Evolutionary conservation across 371 early-diverging fungal species (phyloP), one percentile per base, ranked within the genome.

Genomic region (Saksenaea oblongispora): DNA sequence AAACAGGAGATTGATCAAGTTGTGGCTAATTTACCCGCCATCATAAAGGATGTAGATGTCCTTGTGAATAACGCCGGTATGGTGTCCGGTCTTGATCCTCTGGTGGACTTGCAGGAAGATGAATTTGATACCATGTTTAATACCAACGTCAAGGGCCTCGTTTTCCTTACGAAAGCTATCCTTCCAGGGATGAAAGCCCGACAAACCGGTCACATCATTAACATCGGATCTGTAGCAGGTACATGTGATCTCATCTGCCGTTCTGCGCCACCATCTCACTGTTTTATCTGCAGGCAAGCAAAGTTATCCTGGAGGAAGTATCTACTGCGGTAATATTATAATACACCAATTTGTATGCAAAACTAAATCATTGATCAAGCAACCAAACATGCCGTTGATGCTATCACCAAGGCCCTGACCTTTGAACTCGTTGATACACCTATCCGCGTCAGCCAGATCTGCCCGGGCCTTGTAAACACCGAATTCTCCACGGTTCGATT

Each of bases 401-500:
- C 96, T 5, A 87, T 97, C 57, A 83, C 88, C 11, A 85, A 85
- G 35, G 76, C 96, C 0, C 72, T 98, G 67, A 73, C 93, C 8
- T 80, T 86, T 57, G 98, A 98, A 72, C 86, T 95, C 7, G 83
- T 93, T 9, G 76, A 82, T 39, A 89, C 93, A 0, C 89, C 90
- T 11, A 87, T 98, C 44, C 80, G 88, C 7, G 90, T 94, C 36
- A 87, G 87, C 22, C 84, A 84, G 62, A 89, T 93, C 28, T 82
- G 82, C 31, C 92, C 93, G 42, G 93, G 93, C 61, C 71, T 92
- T 77, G 95, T 94, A 1, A 90, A 97, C 74, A 97, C 96, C 4
- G 96, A 97, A 71, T 97, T 96, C 83, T 93, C 93, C 3, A 79
- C 90, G 13, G 82, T 97, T 15, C 81, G 97, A 22, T 95, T 91